Evolutionary conservation across 768 basidiomycete genomes (phyloP).

Genomic region (Phanerodontia chrysosporium): DNA sequence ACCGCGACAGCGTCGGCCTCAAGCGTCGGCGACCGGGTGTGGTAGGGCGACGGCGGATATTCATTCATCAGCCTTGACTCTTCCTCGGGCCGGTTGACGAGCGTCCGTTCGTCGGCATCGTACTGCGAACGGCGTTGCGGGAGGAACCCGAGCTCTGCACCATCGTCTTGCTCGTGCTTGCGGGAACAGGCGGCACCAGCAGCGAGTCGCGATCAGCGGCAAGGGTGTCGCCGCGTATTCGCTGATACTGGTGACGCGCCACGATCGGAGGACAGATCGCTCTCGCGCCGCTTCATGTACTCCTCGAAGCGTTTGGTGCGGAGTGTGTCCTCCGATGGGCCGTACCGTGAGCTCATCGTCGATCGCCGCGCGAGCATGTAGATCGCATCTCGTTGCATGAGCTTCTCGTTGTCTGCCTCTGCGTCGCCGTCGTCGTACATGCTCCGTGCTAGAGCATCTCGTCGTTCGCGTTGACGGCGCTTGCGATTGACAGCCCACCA

Average conservation of each 20-base stretch:
- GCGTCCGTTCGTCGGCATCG: constrained; percentile 1
- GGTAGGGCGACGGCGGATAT: constrained; percentile 1
- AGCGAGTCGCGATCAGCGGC: constrained; percentile 30
- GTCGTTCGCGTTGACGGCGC: constrained; percentile 16
- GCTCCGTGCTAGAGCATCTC: constrained; percentile 1
- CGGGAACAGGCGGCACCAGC: constrained; percentile 10
- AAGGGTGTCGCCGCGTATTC: constrained; percentile 26
- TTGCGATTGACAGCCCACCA: constrained; percentile 38
- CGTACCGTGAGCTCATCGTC: constrained; percentile 20
- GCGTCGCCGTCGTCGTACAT: constrained; percentile 4
- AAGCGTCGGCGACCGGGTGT: neutral
- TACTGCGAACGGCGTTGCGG: neutral
- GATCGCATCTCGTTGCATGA: constrained; percentile 19
- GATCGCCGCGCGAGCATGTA: constrained; percentile 34
- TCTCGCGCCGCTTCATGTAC: constrained; percentile 23
- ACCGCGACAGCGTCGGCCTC: neutral
- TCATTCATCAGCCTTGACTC: neutral
- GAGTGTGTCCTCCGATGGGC: constrained; percentile 36
- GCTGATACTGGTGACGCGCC: neutral
- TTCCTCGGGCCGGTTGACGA: neutral
- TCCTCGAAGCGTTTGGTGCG: constrained; percentile 35
- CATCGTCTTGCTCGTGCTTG: neutral
- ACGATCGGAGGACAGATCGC: neutral
- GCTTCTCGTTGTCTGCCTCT: constrained; percentile 14
- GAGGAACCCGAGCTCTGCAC: neutral